Evolutionary conservation across 106 monocot species (phyloP).

Genomic region (Phalaenopsis aphrodite): DNA sequence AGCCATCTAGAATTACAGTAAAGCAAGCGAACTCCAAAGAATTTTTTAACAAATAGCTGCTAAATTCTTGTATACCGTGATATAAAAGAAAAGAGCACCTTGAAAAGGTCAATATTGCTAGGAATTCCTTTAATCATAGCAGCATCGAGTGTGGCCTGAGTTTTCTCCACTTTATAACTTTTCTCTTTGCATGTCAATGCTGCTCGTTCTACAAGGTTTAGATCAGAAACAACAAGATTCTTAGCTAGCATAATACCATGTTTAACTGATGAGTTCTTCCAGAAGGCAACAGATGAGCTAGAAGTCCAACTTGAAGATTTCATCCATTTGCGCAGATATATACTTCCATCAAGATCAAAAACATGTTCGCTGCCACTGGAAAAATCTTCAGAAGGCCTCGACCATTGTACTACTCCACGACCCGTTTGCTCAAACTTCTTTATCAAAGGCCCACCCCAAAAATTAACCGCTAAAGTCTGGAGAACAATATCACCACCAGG

Average conservation of each 20-base stretch:
- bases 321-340: conserved; percentile 90
- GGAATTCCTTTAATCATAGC: conserved; percentile 96
- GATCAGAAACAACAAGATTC: conserved; percentile 74
- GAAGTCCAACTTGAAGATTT: conserved; percentile 67
- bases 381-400: conserved; percentile 31
- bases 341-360: conserved; percentile 85
- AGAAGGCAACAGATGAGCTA: conserved; percentile 58
- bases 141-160: conserved; percentile 88
- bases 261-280: conserved; percentile 55
- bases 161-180: conserved; percentile 71
- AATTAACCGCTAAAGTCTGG: conserved; percentile 82
- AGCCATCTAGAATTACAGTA: neutral
- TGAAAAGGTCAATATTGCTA: conserved; percentile 97
- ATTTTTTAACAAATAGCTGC: neutral
- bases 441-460: conserved; percentile 85
- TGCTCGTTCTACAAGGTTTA: conserved; percentile 70
- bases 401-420: conserved; percentile 16
- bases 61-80: neutral
- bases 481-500: conserved; percentile 93
- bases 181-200: conserved; percentile 67
- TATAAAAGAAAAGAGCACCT: conserved; percentile 39
- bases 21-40: neutral
- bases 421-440: conserved; percentile 35
- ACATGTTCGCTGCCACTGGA: conserved; percentile 30
- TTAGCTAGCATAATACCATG: conserved; percentile 70